phyloP scores from a whole-genome alignment of 1,139 yeast species.

The Zygoascus meyerae region DNA sequence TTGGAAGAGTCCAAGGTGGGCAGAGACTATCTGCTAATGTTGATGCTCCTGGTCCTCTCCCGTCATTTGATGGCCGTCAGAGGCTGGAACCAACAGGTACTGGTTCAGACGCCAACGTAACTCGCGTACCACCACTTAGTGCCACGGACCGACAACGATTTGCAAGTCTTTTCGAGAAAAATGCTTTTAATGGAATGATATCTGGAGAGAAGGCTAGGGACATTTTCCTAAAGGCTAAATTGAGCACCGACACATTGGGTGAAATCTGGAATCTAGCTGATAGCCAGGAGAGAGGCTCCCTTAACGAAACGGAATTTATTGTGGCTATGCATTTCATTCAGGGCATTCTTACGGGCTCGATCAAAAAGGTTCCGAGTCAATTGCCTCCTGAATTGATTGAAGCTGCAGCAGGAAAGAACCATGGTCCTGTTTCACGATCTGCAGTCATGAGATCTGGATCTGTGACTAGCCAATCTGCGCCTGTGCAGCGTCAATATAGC shows the following conservation, averaged over 20 bases:
- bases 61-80: slow-evolving; percentile 32
- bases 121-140: slow-evolving; percentile 54
- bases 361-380: slow-evolving; percentile 61
- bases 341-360: slow-evolving; percentile 61
- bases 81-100: slow-evolving; percentile 16
- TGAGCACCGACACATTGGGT: slow-evolving; percentile 71
- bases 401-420: slow-evolving; percentile 18
- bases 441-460: slow-evolving; percentile 3
- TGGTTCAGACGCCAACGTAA: slow-evolving; percentile 20
- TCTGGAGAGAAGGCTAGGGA: slow-evolving; percentile 75
- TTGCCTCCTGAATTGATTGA: slow-evolving; percentile 46
- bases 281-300: slow-evolving; percentile 61
- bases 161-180: slow-evolving; percentile 65
- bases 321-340: slow-evolving; percentile 96
- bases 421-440: slow-evolving; percentile 11
- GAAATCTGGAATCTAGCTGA: slow-evolving; percentile 89
- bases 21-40: slow-evolving; percentile 47
- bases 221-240: slow-evolving; percentile 80
- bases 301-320: slow-evolving; percentile 68
- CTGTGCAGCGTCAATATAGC: slow-evolving; percentile 15
- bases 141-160: slow-evolving; percentile 65
- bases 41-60: slow-evolving; percentile 51
- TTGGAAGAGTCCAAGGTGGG: slow-evolving; percentile 83
- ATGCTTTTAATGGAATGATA: slow-evolving; percentile 54
- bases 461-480: slow-evolving; percentile 13